Base-by-base conservation (phyloP, 495 filamentous ascomycete genomes). In the Apiosordaria backusii region DNA sequence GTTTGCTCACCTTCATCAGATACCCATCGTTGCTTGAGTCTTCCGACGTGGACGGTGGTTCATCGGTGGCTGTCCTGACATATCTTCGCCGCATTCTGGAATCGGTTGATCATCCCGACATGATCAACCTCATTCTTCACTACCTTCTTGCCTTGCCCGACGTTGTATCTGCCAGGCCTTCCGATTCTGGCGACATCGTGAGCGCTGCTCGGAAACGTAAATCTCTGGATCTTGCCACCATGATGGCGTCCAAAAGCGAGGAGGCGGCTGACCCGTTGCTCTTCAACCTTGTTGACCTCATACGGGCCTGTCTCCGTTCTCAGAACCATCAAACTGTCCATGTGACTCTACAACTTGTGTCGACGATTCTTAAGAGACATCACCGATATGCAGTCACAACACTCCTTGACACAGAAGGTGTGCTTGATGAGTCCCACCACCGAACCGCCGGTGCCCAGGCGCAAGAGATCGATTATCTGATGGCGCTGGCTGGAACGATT, bases 21-120 rank as follows among this genome's bases (percentile, higher is more conserved):
- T 97, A 98, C 71, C 95, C 95, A 27, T 98, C 96, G 7, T 79
- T 99, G 22, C 82, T 99, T 10, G 92, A 99, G 76, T 98, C 96
- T 4, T 97, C 95, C 0, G 95, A 99, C 79, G 87, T 92, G 29
- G 92, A 97, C 77, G 96, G 95, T 35, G 96, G 96, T 45, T 98
- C 96, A 2, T 95, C 94, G 4, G 93, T 97, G 5, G 94, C 95
- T 2, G 96, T 98, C 22, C 79, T 99, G 64, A 98, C 93, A 1
- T 98, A 99, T 76, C 84, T 98, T 25, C 89, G 89, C 63, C 89
- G 92, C 63, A 92, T 98, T 63, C 84, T 99, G 4, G 93, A 97
- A 69, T 89, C 90, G 0, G 82, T 99, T 5, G 90, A 97, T 50
- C 91, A 97, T 74, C 90, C 92, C 5, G 93, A 97, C 69, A 88